Percentiles rank a stretch among this genome's conserved stretches.
Evolutionary conservation across 73 alveolate genomes (phyloP).

Genomic region (Symbiodinium natans): DNA sequence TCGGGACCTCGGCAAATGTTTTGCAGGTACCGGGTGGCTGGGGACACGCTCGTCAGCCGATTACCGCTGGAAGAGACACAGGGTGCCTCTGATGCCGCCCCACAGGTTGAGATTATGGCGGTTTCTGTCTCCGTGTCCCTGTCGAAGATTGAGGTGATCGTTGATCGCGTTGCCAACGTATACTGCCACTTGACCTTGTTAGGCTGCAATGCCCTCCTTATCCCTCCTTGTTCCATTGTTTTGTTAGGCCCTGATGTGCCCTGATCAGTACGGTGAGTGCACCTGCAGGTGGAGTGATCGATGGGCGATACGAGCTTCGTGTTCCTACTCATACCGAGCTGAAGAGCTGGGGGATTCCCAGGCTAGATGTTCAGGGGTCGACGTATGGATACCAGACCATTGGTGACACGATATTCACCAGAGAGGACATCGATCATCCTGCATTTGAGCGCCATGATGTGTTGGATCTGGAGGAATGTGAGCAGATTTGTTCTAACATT

Average conservation of each 20-base stretch:
- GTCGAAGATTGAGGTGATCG: constrained; percentile 17
- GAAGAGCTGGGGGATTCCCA: constrained; percentile 54
- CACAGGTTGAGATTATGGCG: neutral
- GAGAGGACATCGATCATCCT: constrained; percentile 65
- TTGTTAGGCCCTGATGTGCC: no score
- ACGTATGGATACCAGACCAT: constrained; percentile 45
- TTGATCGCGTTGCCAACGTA: constrained; percentile 29
- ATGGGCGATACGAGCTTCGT: constrained; percentile 69
- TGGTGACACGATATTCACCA: constrained; percentile 57
- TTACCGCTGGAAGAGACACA: constrained; percentile 48
- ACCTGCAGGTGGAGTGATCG: constrained; percentile 61
- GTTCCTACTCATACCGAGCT: constrained; percentile 78
- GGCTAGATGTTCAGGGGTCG: constrained; percentile 50
- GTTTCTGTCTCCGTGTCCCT: neutral
- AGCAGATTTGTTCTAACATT: neutral
- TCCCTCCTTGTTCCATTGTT: neutral
- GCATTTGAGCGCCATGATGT: constrained; percentile 39
- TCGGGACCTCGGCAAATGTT: constrained; percentile 46
- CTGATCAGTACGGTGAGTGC: neutral
- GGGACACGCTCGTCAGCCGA: constrained; percentile 28
- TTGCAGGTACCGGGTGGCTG: constrained; percentile 29
- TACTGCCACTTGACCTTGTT: constrained; percentile 13
- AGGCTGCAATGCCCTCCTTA: no score
- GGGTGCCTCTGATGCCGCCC: constrained; percentile 21
- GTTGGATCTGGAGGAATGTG: constrained; percentile 30